These are phyloP conservation scores for Ophiostoma piceae DNA, from an alignment of 2,329 filamentous ascomycete genomes.

Conservation along the genomic window DNA sequence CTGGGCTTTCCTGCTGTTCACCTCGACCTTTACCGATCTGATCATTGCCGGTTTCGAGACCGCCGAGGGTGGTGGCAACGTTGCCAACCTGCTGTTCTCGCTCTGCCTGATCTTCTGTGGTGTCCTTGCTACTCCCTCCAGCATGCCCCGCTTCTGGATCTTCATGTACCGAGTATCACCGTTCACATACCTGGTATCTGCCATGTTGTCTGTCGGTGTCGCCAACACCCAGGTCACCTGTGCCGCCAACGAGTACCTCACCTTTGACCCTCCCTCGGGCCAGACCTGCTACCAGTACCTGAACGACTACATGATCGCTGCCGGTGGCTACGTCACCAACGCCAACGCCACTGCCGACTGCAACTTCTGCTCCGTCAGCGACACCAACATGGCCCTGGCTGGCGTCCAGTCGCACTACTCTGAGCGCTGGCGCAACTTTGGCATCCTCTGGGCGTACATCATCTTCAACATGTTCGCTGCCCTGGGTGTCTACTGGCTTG, in stretches of 20 bases:
- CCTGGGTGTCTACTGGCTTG: slow-evolving; percentile 33
- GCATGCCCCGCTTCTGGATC: slow-evolving; percentile 67
- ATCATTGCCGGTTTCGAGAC: slow-evolving; percentile 65
- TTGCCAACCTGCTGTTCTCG: slow-evolving; percentile 56
- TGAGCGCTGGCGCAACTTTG: slow-evolving; percentile 65
- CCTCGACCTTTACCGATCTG: slow-evolving; percentile 68
- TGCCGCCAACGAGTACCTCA: slow-evolving; percentile 61
- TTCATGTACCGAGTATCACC: slow-evolving; percentile 81
- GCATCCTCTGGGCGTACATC: slow-evolving; percentile 51
- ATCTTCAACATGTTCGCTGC: slow-evolving; percentile 48
- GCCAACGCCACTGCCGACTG: slow-evolving; percentile 46
- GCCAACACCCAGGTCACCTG: slow-evolving; percentile 63
- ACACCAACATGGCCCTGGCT: slow-evolving; percentile 50
- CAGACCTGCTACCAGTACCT: slow-evolving; percentile 59
- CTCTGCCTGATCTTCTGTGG: slow-evolving; percentile 57
- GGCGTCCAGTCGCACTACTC: slow-evolving; percentile 48
- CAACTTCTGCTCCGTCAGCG: slow-evolving; percentile 48
- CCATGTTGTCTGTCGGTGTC: slow-evolving; percentile 64
- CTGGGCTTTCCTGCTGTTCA: slow-evolving; percentile 70
- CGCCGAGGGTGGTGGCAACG: slow-evolving; percentile 60
- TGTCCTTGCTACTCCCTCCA: slow-evolving; percentile 54
- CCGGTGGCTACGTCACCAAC: slow-evolving; percentile 53
- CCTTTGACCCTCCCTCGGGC: slow-evolving; percentile 57
- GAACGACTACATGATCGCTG: slow-evolving; percentile 40
- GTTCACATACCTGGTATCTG: slow-evolving; percentile 73